phyloP scores from a whole-genome alignment of 2,329 filamentous ascomycete species.

The Tolypocladium pustulatum region DNA sequence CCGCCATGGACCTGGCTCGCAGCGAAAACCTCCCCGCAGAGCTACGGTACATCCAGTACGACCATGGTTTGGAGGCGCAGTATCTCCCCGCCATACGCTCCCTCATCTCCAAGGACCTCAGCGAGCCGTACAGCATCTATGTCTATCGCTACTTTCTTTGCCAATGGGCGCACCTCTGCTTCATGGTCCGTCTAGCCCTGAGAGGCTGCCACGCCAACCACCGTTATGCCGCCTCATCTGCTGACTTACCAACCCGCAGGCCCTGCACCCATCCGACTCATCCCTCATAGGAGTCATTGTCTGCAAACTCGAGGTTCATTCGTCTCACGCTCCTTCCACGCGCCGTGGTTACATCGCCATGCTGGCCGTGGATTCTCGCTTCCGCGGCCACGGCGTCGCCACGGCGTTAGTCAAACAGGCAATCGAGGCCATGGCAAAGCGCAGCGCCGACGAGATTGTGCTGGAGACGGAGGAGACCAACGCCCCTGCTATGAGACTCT shows the following conservation, averaged over 20 bases:
- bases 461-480: conserved; percentile 96
- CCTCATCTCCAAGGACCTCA: conserved; percentile 90
- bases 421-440: conserved; percentile 79
- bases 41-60: conserved; percentile 51
- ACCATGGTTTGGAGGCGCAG: conserved; percentile 47
- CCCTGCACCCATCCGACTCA: conserved; percentile 46
- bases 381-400: conserved; percentile 77
- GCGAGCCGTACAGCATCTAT: conserved; percentile 98
- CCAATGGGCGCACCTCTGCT: conserved; percentile 97
- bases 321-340: conserved; percentile 63
- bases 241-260: conserved; percentile 27
- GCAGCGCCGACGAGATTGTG: conserved; percentile 85
- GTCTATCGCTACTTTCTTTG: conserved; percentile 97
- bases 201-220: too few relatives aligned
- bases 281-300: conserved; percentile 82
- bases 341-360: conserved; percentile 95
- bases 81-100: conserved; percentile 81
- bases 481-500: conserved; percentile 77
- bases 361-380: conserved; percentile 77
- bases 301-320: conserved; percentile 86
- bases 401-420: conserved; percentile 81
- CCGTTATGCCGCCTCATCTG: not conserved
- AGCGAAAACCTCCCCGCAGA: conserved; percentile 29
- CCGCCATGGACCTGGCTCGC: conserved; percentile 17
- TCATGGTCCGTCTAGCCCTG: conserved; percentile 52